Evolutionary conservation across 768 basidiomycete genomes (phyloP).

Genomic region (Sporobolomyces roseus): DNA sequence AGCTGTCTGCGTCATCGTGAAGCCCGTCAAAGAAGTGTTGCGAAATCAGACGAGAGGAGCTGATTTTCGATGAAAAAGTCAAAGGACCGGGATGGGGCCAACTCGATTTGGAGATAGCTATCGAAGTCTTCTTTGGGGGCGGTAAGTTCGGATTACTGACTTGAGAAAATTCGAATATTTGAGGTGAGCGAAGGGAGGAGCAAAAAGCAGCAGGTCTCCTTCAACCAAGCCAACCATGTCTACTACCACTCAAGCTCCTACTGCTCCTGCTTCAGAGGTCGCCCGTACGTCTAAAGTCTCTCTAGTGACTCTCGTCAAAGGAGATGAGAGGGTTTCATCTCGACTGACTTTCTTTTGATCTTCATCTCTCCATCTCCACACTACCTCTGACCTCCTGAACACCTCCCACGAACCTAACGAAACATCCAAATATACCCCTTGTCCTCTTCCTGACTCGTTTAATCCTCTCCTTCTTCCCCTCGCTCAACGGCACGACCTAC

Average conservation of each 20-base stretch:
- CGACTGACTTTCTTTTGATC: background rate
- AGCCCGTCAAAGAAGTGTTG: too few species aligned
- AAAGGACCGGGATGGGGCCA: too few species aligned
- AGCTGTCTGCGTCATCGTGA: too few species aligned
- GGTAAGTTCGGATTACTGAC: too few species aligned
- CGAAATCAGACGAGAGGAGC: too few species aligned
- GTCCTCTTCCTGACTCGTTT: background rate
- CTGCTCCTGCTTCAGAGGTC: slow-evolving; percentile 18
- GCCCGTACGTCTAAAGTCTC: slow-evolving; percentile 1
- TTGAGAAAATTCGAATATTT: too few species aligned
- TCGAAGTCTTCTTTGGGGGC: too few species aligned
- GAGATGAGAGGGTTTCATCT: too few species aligned
- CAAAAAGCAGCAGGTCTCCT: background rate
- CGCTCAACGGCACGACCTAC: background rate
- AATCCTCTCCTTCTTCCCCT: background rate
- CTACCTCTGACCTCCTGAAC: background rate
- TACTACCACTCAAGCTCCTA: slow-evolving; percentile 8
- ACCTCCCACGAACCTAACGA: background rate
- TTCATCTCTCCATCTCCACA: background rate
- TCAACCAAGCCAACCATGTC: background rate
- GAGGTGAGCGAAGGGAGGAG: too few species aligned
- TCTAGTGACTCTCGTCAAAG: too few species aligned
- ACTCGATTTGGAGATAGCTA: too few species aligned
- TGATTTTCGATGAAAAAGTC: too few species aligned
- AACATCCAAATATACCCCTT: background rate